Conservation (phyloP, 148 eudicot genomes). For the Pouteria glomerata region DNA sequence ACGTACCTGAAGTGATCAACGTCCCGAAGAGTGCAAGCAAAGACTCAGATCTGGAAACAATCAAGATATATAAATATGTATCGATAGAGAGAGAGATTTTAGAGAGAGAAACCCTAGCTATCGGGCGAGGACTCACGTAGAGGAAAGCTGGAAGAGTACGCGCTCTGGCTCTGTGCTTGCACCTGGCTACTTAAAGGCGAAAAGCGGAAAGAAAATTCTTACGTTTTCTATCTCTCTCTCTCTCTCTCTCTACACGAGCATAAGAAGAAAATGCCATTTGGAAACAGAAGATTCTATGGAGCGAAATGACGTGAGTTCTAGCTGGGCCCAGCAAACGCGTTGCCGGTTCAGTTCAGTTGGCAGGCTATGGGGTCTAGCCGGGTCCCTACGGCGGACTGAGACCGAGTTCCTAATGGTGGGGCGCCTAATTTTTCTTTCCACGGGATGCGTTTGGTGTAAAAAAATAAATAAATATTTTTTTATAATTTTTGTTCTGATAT, state of each 20-base stretch:
- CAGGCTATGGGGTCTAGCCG: no score
- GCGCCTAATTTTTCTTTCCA: no score
- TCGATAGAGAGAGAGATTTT: not conserved
- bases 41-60: constrained; percentile 7
- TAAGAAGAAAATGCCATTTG: not conserved
- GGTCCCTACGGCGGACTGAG: no score
- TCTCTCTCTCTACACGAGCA: not conserved
- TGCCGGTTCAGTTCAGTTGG: no score
- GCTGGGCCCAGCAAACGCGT: no score
- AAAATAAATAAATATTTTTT: no score
- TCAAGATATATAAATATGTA: not conserved
- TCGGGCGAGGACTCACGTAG: not conserved
- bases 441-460: no score
- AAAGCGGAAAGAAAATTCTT: not conserved
- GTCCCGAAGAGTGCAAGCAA: not conserved
- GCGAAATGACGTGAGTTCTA: no score
- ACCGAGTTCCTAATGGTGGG: no score
- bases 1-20: constrained; percentile 9
- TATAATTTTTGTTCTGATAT: no score
- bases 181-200: not conserved
- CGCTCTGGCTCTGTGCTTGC: constrained; percentile 8
- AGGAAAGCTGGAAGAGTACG: constrained; percentile 6
- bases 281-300: no score
- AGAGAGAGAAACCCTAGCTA: constrained; percentile 7
- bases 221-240: not conserved